These are phyloP conservation scores for Saccharomycopsis sp. DNA, from an alignment of 805 yeast genomes.

Conservation along the genomic window DNA sequence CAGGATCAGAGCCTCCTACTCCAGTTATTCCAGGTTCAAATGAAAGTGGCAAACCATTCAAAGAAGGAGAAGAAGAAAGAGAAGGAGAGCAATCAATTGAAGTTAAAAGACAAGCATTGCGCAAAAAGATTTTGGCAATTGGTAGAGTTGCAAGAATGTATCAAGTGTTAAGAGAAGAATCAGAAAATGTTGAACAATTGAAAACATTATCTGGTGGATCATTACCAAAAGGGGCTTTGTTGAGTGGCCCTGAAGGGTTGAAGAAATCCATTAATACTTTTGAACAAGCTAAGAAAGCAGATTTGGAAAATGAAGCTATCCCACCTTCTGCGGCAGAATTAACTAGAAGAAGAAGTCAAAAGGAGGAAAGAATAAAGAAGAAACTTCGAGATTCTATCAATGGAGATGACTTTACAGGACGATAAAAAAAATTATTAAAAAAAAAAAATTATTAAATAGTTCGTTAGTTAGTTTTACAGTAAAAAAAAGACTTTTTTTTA, in stretches of 20 bases:
- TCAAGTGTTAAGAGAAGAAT: constrained; percentile 77
- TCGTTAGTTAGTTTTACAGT: too few relatives aligned
- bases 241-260: constrained; percentile 78
- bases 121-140: constrained; percentile 88
- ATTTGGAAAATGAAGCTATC: constrained; percentile 74
- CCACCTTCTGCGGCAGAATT: constrained; percentile 73
- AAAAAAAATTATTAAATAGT: too few relatives aligned
- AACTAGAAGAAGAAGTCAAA: constrained; percentile 36
- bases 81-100: constrained; percentile 26
- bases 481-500: not conserved
- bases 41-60: constrained; percentile 11
- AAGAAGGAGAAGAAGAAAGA: constrained; percentile 18
- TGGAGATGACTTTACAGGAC: too few relatives aligned
- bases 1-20: constrained; percentile 9
- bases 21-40: constrained; percentile 5
- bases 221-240: constrained; percentile 78
- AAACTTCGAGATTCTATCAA: constrained; percentile 22
- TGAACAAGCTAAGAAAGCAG: constrained; percentile 78
- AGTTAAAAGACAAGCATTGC: constrained; percentile 46
- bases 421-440: too few relatives aligned
- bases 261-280: constrained; percentile 61
- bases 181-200: constrained; percentile 76
- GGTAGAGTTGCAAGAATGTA: constrained; percentile 95
- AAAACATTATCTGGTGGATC: constrained; percentile 67
- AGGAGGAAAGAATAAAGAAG: constrained; percentile 36